A percentile compares a stretch with the other conserved stretches of the same genome.
phyloP scores from a whole-genome alignment of 2,329 filamentous ascomycete genomes.

The Trichoderma atrobrunneum region DNA sequence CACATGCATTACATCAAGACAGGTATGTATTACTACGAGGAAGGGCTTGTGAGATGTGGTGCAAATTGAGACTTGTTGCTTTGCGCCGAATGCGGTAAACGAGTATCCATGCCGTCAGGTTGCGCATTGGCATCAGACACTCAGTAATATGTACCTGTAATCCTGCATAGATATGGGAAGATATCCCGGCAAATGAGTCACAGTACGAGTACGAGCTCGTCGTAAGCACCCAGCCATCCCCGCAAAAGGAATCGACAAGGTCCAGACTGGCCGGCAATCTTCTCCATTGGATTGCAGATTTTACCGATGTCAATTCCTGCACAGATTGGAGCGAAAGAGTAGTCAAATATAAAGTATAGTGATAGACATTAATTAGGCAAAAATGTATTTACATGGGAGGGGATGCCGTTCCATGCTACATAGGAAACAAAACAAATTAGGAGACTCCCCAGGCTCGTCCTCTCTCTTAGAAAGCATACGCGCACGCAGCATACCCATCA shows the following conservation, averaged over 20 bases:
- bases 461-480: neutral
- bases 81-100: neutral
- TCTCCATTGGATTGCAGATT: neutral
- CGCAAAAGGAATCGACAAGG: neutral
- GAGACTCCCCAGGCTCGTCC: neutral
- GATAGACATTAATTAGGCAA: slow-evolving; percentile 9
- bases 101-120: neutral
- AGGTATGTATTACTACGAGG: neutral
- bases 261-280: neutral
- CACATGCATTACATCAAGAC: neutral
- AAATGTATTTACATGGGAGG: slow-evolving; percentile 6
- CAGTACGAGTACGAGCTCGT: neutral
- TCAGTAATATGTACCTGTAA: neutral
- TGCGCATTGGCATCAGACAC: neutral
- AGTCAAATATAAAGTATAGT: neutral
- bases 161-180: neutral
- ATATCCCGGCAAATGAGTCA: slow-evolving; percentile 9
- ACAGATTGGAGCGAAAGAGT: neutral
- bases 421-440: neutral
- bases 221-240: slow-evolving; percentile 21
- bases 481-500: too few relatives aligned
- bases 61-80: neutral
- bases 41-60: neutral
- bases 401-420: neutral
- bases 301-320: neutral